Evolutionary conservation across 768 basidiomycete species (phyloP), one percentile per base, ranked within the genome.

Genomic region (Amanita inopinata): DNA sequence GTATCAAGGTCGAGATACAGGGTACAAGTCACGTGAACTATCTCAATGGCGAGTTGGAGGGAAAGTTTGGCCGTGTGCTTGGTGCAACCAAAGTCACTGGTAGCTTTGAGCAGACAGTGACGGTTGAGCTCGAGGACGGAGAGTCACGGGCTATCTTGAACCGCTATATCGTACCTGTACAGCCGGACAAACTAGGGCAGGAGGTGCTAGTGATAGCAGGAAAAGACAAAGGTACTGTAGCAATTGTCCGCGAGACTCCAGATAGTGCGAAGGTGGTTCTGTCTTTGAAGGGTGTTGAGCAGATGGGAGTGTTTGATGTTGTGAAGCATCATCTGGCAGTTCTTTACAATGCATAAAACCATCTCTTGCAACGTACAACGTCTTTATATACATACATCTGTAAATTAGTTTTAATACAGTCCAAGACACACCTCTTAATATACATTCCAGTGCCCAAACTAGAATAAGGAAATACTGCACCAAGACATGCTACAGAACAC

Each of bases 141-240:
- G 57, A 56, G 30, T 52, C 58, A 42, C 52, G 57, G 17, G 57
- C 49, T 33, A 40, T 66, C 18, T 30, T 56, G 3, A 51, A 54
- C 18, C 48, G 55, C 35, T 66, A 57, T 48, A 53, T 66, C 33
- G 38, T 46, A 2, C 59, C 63, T 12, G 52, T 58, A 22, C 41
- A 50, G 31, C 62, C 62, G 7, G 51, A 41, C 12, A 49, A 52
- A 30, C 53, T 46, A 35, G 68, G 65, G 5, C 70, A 79, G 32
- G 65, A 65, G 28, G 80, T 76, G 4, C 46, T 82, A 31, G 64
- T 69, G 15, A 56, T 78, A 40, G 62, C 64, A 4, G 78, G 74
- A 1, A 44, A 51, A 14, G 47, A 57, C 27, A 69, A 61, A 49
- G 74, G 73, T 12, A 55, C 54, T 15, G 63, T 66, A 42, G 66